Evolutionary conservation across 1,284 basidiomycete species (phyloP).

Genomic region (Coniferiporia weirii): DNA sequence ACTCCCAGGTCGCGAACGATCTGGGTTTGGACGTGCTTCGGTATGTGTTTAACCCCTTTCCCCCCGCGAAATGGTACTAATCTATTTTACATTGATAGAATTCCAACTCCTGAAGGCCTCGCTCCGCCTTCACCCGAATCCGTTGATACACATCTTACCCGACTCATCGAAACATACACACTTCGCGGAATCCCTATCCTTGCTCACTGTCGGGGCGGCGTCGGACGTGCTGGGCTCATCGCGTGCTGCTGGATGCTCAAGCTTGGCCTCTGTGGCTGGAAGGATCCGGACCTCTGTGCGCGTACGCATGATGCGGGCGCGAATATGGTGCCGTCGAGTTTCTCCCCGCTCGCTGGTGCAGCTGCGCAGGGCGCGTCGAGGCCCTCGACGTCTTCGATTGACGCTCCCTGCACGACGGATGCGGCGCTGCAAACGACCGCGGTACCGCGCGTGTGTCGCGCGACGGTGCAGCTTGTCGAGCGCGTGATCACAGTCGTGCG

Average conservation of each 20-base stretch:
- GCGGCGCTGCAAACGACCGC: no score
- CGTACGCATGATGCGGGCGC: neutral
- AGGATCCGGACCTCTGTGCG: conserved; percentile 29
- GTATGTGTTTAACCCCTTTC: conserved; percentile 23
- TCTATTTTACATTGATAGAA: conserved; percentile 35
- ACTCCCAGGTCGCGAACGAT: conserved; percentile 55
- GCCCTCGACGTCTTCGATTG: neutral
- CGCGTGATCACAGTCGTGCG: conserved; percentile 71
- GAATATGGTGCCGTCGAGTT: neutral
- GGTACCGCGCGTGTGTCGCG: conserved; percentile 20
- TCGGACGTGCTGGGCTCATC: conserved; percentile 89
- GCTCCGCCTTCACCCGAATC: conserved; percentile 61
- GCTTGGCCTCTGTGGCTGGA: conserved; percentile 80
- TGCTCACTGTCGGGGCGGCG: conserved; percentile 92
- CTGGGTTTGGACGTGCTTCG: conserved; percentile 76
- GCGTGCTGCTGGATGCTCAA: conserved; percentile 93
- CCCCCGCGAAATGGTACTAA: neutral
- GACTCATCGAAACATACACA: conserved; percentile 72
- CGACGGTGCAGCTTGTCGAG: conserved; percentile 63
- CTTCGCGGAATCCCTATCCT: conserved; percentile 71
- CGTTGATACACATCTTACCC: conserved; percentile 69
- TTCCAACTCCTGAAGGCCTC: conserved; percentile 91
- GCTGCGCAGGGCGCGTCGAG: neutral
- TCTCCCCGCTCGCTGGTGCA: neutral
- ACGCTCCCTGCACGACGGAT: neutral